Percentiles rank a stretch among this genome's conserved stretches.
phyloP scores from a whole-genome alignment of 148 eudicot genomes.

The Pharnaceum exiguum region DNA sequence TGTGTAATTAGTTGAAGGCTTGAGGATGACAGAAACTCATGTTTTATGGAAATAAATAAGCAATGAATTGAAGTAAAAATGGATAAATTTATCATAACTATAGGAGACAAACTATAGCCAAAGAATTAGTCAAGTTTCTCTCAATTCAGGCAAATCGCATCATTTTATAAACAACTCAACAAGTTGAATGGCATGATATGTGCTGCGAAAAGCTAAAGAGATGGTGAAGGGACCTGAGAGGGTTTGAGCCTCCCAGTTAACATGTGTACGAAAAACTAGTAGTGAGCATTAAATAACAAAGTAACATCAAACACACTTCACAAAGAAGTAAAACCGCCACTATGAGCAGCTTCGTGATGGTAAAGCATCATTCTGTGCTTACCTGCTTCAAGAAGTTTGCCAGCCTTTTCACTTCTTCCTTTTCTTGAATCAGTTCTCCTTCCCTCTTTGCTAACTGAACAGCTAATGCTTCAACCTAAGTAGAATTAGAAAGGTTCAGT shows the following conservation, averaged over 20 bases:
- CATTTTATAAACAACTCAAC: background rate
- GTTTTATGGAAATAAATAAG: background rate
- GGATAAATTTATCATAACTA: background rate
- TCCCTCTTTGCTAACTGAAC: slow-evolving; percentile 89
- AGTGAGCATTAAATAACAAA: background rate
- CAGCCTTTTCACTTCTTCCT: slow-evolving; percentile 92
- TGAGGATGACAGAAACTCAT: background rate
- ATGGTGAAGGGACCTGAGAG: background rate
- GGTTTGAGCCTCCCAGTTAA: too few species aligned
- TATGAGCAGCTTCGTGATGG: too few species aligned
- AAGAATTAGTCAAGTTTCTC: background rate
- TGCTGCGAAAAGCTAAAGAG: background rate
- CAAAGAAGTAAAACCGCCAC: too few species aligned
- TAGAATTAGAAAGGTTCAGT: slow-evolving; percentile 2
- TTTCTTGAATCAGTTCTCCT: slow-evolving; percentile 94
- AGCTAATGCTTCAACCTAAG: slow-evolving; percentile 97
- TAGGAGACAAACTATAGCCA: background rate
- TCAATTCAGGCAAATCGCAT: background rate
- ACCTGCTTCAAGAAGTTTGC: slow-evolving; percentile 94
- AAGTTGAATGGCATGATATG: too few species aligned
- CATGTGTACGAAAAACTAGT: background rate
- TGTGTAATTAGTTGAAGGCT: background rate
- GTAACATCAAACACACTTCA: too few species aligned
- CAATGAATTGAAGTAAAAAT: background rate
- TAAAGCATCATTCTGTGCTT: slow-evolving; percentile 4